Base-by-base conservation (phyloP, 2,329 filamentous ascomycete genomes). In the Magnaporthiopsis incrustans region DNA sequence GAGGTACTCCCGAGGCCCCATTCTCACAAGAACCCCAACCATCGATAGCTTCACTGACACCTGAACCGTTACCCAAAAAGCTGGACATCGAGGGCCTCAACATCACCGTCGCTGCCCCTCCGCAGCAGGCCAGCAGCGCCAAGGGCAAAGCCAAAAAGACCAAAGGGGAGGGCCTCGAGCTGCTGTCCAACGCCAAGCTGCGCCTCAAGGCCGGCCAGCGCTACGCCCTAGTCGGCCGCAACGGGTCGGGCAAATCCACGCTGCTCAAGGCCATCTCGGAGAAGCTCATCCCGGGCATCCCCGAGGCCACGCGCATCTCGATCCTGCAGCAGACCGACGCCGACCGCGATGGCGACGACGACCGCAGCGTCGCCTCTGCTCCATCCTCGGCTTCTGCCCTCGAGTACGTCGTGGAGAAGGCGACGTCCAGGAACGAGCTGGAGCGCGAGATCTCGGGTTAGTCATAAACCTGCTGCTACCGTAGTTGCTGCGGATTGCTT, bases 241-340 rank as follows among this genome's bases (percentile, higher is more conserved):
- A 96, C 75, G 91, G 91, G 0, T 89, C 87, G 2, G 92, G 91
- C 7, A 96, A 96, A 72, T 93, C 90, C 4, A 94, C 91, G 69
- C 80, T 92, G 44, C 89, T 96, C 22, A 90, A 91, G 0, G 91
- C 90, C 0, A 87, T 92, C 50, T 85, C 88, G 0, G 82, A 88
- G 68, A 62, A 91, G 70, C 80, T 92, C 44, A 89, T 96, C 22
- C 90, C 91, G 0, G 91, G 90, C 0, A 87, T 92, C 56, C 85
- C 88, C 0, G 82, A 88, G 68, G 78, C 83, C 35, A 85, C 86
- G 0, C 81, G 86, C 27, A 82, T 91, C 58, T 82, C 87, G 0
- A 85, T 92, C 60, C 73, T 92, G 15, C 89, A 91, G 68, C 89
- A 92, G 75, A 90, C 86, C 3, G 72, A 77, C 14, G 65, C 66